Evolutionary conservation across 2,329 filamentous ascomycete genomes (phyloP).

Genomic region (Pezicula neosporulosa): DNA sequence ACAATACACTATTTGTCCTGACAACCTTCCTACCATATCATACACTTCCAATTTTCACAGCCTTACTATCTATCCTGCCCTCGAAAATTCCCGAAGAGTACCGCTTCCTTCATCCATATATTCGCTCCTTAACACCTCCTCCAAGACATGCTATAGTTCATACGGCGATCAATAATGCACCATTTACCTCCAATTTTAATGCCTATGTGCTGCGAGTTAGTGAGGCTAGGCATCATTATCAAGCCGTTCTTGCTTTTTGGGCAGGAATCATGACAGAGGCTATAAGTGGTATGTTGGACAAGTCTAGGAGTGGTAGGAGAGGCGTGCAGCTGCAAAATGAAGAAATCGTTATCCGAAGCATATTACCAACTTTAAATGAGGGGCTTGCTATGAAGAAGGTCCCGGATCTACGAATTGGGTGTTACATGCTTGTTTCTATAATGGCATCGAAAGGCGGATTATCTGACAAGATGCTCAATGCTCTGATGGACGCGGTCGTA

Average conservation of each 20-base stretch:
- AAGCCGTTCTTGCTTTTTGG: constrained; percentile 84
- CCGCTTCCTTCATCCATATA: constrained; percentile 83
- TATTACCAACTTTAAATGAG: constrained; percentile 69
- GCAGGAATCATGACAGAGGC: constrained; percentile 83
- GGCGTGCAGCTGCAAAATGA: constrained; percentile 77
- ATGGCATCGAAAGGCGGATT: constrained; percentile 80
- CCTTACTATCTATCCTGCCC: constrained; percentile 83
- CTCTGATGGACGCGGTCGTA: constrained; percentile 86
- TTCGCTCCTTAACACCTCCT: constrained; percentile 70
- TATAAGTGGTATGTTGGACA: constrained; percentile 77
- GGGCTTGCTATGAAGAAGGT: constrained; percentile 73
- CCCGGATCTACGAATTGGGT: constrained; percentile 77
- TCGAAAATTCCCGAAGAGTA: constrained; percentile 70
- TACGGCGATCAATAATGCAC: constrained; percentile 73
- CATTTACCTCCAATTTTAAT: constrained; percentile 75
- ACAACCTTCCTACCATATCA: constrained; percentile 93
- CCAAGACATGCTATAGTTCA: constrained; percentile 81
- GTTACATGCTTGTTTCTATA: constrained; percentile 87
- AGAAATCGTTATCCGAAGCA: constrained; percentile 69
- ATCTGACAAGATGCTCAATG: constrained; percentile 75
- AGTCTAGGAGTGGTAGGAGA: constrained; percentile 69
- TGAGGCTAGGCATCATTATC: constrained; percentile 68
- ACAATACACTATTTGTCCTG: constrained; percentile 75
- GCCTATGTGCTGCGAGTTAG: constrained; percentile 74
- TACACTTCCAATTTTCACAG: constrained; percentile 77